A percentile compares a stretch with the other conserved stretches of the same genome.
These are phyloP conservation scores for Austroboletus novae-zelandiae DNA, from an alignment of 1,284 basidiomycete species.

Conservation along the genomic window DNA sequence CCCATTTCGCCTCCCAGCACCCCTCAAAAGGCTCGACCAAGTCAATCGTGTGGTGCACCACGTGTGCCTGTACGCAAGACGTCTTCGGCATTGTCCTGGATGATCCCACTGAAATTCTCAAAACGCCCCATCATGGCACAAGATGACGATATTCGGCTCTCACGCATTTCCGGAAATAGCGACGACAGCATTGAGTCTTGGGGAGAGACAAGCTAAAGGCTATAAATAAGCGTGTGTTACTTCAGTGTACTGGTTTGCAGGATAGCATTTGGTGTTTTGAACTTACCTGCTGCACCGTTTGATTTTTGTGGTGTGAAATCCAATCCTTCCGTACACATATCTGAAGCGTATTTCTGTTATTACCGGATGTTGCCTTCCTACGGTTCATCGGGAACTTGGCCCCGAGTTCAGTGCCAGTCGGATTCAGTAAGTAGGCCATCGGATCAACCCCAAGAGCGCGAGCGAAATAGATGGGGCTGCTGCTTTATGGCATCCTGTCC, in stretches of 20 bases:
- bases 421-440: no score
- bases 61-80: conserved; percentile 14
- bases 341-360: no score
- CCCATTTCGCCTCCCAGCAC: conserved; percentile 23
- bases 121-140: conserved; percentile 2
- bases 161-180: conserved; percentile 35
- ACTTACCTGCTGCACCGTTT: not conserved
- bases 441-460: no score
- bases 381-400: no score
- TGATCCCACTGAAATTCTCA: conserved; percentile 16
- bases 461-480: no score
- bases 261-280: not conserved
- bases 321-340: no score
- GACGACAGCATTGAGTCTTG: conserved; percentile 56
- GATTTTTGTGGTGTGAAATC: no score
- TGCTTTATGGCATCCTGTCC: no score
- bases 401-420: no score
- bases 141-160: conserved; percentile 20
- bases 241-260: not conserved
- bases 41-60: conserved; percentile 9
- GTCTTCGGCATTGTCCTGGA: conserved; percentile 29
- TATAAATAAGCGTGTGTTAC: conserved; percentile 1
- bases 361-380: no score
- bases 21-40: conserved; percentile 25
- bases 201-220: conserved; percentile 25